These are phyloP conservation scores for Pichia insulana DNA, from an alignment of 805 yeast genomes.

Conservation along the genomic window DNA sequence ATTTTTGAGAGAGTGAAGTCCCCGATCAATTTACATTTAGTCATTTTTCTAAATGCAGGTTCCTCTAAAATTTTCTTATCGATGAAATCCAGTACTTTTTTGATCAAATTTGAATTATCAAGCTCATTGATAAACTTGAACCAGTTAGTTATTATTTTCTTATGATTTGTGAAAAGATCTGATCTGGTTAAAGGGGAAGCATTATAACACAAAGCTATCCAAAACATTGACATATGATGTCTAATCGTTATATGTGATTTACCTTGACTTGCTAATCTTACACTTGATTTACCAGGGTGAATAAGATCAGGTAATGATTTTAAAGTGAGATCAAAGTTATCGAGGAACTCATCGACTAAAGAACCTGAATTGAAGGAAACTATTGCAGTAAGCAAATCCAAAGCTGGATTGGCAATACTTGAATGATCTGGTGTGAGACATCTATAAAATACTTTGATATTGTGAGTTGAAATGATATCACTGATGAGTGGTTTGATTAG, in stretches of 20 bases:
- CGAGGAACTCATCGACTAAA: conserved; percentile 47
- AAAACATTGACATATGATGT: conserved; percentile 48
- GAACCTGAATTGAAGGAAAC: conserved; percentile 41
- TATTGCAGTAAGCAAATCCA: conserved; percentile 48
- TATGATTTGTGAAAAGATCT: conserved; percentile 48
- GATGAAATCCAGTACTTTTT: conserved; percentile 37
- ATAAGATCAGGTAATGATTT: conserved; percentile 54
- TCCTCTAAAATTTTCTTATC: conserved; percentile 50
- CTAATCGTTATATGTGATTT: conserved; percentile 41
- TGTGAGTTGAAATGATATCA: conserved; percentile 42
- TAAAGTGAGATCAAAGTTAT: conserved; percentile 59
- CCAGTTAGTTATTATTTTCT: conserved; percentile 55
- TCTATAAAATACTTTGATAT: conserved; percentile 59
- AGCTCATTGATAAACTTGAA: conserved; percentile 50
- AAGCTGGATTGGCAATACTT: conserved; percentile 48
- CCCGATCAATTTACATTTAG: conserved; percentile 69
- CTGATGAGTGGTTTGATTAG: conserved; percentile 35
- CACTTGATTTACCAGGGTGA: conserved; percentile 35
- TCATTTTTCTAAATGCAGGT: conserved; percentile 47
- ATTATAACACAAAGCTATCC: conserved; percentile 42
- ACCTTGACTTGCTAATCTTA: conserved; percentile 34
- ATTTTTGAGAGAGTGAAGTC: conserved; percentile 62
- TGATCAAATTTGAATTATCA: conserved; percentile 41
- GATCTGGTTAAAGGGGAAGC: conserved; percentile 52
- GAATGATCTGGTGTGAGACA: conserved; percentile 53